phyloP scores from a whole-genome alignment of 805 yeast genomes.

The Komagataella ulmi region DNA sequence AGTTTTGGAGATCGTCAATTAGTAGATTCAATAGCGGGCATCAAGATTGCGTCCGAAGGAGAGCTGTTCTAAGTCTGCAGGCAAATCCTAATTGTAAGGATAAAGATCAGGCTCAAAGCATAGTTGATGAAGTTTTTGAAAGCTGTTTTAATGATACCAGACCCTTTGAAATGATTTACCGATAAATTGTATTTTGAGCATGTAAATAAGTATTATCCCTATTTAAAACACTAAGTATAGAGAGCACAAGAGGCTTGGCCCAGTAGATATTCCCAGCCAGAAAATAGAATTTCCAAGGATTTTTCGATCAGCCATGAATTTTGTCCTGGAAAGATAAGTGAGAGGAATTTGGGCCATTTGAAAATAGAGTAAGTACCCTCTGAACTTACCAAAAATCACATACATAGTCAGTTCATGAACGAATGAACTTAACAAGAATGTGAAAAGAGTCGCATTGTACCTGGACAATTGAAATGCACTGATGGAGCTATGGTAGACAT shows the following conservation, averaged over 20 bases:
- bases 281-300: conserved; percentile 70
- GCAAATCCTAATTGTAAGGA: conserved; percentile 77
- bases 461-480: conserved; percentile 59
- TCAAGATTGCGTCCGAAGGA: conserved; percentile 80
- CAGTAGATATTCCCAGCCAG: conserved; percentile 85
- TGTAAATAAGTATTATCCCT: neutral
- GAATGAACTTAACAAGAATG: conserved; percentile 67
- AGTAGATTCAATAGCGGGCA: conserved; percentile 62
- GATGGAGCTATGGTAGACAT: conserved; percentile 86
- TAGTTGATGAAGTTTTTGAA: conserved; percentile 81
- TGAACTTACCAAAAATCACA: conserved; percentile 61
- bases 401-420: conserved; percentile 92
- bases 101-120: conserved; percentile 60
- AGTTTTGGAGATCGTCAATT: conserved; percentile 38
- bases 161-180: conserved; percentile 87
- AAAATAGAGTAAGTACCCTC: conserved; percentile 68
- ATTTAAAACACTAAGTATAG: conserved; percentile 61
- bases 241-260: conserved; percentile 82
- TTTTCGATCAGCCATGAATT: conserved; percentile 37
- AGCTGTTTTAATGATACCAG: conserved; percentile 91
- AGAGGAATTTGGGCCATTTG: conserved; percentile 88
- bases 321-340: conserved; percentile 47
- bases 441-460: conserved; percentile 56
- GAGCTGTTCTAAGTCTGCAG: conserved; percentile 74
- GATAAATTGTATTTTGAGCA: conserved; percentile 21